Evolutionary conservation across 805 yeast species (phyloP).

Genomic region (Hagleromyces aurorensis): DNA sequence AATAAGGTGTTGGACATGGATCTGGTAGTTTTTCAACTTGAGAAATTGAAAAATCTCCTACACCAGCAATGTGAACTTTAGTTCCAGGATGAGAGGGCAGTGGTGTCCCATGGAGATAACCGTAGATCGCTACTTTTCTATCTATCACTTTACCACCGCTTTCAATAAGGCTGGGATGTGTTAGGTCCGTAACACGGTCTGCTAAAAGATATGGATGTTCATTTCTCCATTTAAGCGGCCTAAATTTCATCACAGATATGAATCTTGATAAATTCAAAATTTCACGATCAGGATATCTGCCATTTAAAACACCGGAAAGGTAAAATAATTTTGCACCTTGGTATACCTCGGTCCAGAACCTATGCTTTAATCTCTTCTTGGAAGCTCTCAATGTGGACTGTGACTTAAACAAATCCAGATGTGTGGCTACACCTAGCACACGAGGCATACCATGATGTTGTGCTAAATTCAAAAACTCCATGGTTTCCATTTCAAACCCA

Average conservation of each 20-base stretch:
- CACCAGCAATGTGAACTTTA: slow-evolving; percentile 88
- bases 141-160: slow-evolving; percentile 69
- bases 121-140: slow-evolving; percentile 84
- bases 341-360: slow-evolving; percentile 98
- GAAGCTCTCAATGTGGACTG: slow-evolving; percentile 85
- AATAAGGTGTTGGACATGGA: slow-evolving; percentile 97
- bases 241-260: slow-evolving; percentile 93
- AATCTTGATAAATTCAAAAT: slow-evolving; percentile 85
- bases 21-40: slow-evolving; percentile 87
- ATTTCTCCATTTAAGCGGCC: slow-evolving; percentile 99
- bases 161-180: slow-evolving; percentile 81
- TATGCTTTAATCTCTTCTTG: slow-evolving; percentile 81
- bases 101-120: slow-evolving; percentile 92
- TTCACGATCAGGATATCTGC: slow-evolving; percentile 96
- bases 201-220: slow-evolving; percentile 93
- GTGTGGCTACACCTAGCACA: slow-evolving; percentile 91
- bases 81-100: slow-evolving; percentile 54
- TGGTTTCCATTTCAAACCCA: slow-evolving; percentile 98
- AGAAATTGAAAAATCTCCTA: slow-evolving; percentile 77
- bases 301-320: slow-evolving; percentile 90
- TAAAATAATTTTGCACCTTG: slow-evolving; percentile 96
- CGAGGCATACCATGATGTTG: slow-evolving; percentile 99
- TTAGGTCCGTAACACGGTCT: slow-evolving; percentile 87
- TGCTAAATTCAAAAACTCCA: slow-evolving; percentile 94
- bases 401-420: slow-evolving; percentile 85